Percentiles rank a stretch among this genome's conserved stretches.
phyloP scores from a whole-genome alignment of 164 flowering plant genomes.

The Litsea cubeba region DNA sequence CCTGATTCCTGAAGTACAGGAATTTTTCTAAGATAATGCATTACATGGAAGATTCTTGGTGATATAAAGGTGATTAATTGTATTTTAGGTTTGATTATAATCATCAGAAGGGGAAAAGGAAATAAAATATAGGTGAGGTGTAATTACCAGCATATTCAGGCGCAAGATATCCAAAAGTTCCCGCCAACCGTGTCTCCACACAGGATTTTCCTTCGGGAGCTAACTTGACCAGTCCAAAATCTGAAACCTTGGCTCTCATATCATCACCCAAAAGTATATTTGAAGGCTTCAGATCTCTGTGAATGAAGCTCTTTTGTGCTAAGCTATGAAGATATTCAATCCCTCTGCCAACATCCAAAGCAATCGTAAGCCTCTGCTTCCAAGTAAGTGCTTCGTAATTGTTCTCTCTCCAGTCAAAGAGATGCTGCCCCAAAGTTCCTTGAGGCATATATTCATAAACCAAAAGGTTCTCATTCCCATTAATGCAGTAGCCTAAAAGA shows the following conservation, averaged over 20 bases:
- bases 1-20: too few species aligned
- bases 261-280: constrained; percentile 49
- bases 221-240: constrained; percentile 50
- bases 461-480: constrained; percentile 42
- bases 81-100: not conserved
- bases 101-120: not conserved
- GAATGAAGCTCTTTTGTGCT: constrained; percentile 57
- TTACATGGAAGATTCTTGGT: not conserved
- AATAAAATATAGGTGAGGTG: not conserved
- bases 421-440: constrained; percentile 47
- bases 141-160: constrained; percentile 53
- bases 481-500: constrained; percentile 38
- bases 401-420: constrained; percentile 26
- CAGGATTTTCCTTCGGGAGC: constrained; percentile 51
- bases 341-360: constrained; percentile 53
- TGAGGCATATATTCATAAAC: constrained; percentile 59
- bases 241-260: constrained; percentile 54
- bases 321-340: constrained; percentile 53
- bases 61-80: not conserved
- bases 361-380: constrained; percentile 47
- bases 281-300: constrained; percentile 50
- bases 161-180: constrained; percentile 62
- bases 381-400: constrained; percentile 34
- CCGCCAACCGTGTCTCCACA: constrained; percentile 48
- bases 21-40: too few species aligned